These are phyloP conservation scores for Pezicula radicicola DNA, from an alignment of 2,329 filamentous ascomycete genomes.

Conservation along the genomic window DNA sequence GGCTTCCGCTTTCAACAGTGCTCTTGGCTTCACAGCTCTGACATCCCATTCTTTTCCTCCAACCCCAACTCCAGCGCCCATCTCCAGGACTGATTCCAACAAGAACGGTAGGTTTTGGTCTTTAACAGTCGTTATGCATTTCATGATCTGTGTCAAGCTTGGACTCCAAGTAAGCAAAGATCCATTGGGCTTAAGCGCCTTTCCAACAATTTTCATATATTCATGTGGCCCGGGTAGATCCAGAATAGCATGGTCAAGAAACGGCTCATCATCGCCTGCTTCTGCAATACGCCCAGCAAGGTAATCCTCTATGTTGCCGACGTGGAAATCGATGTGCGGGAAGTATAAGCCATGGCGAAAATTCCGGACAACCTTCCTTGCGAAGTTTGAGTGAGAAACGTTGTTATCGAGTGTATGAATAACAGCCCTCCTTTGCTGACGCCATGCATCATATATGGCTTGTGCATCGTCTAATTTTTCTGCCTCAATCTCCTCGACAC, in stretches of 20 bases:
- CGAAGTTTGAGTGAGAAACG: constrained; percentile 58
- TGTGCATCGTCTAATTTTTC: constrained; percentile 1
- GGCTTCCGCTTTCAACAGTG: constrained; percentile 16
- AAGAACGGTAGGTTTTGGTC: constrained; percentile 49
- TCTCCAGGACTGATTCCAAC: constrained; percentile 58
- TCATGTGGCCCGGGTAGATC: constrained; percentile 66
- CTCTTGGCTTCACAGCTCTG: constrained; percentile 38
- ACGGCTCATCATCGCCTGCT: constrained; percentile 44
- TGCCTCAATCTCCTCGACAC: not conserved
- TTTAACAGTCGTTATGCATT: constrained; percentile 55
- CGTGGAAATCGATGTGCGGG: constrained; percentile 70
- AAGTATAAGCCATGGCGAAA: constrained; percentile 71
- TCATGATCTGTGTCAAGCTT: constrained; percentile 73
- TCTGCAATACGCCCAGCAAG: constrained; percentile 47
- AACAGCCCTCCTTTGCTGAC: constrained; percentile 56
- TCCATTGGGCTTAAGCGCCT: constrained; percentile 62
- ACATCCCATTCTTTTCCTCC: constrained; percentile 64
- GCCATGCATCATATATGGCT: constrained; percentile 19
- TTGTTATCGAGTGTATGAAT: constrained; percentile 72
- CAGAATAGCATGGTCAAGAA: constrained; percentile 69
- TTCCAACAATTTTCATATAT: constrained; percentile 44
- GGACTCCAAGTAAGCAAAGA: constrained; percentile 70
- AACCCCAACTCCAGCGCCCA: constrained; percentile 44
- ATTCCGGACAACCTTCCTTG: constrained; percentile 59
- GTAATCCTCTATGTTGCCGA: constrained; percentile 63